Base-by-base conservation (phyloP, 495 filamentous ascomycete genomes). In the Aspergillus nanangensis region DNA sequence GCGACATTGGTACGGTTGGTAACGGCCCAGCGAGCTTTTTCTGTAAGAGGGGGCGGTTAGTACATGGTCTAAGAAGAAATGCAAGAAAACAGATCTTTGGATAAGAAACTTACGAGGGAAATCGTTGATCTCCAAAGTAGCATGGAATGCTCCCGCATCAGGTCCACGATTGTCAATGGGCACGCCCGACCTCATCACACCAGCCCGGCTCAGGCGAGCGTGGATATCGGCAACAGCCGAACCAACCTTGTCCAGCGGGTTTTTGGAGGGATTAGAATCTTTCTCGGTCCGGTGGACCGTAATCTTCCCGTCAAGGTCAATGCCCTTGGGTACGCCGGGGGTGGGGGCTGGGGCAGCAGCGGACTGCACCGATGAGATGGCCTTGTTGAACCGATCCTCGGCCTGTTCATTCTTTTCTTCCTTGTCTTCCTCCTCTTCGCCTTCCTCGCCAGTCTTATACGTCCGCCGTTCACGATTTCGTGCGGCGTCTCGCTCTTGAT, bases 91-190 rank as follows among this genome's bases (percentile, higher is more conserved):
- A 27, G 7, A 38, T 29, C 9, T 17, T 33, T 10, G 17, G 13
- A 25, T 17, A 27, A 43, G 44, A 8, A 65, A 75, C 80, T 74
- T 77, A 83, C 80, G 93, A 21, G 93, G 94, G 66, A 96, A 97
- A 68, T 97, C 93, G 63, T 99, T 99, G 77, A 99, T 97, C 62
- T 97, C 94, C 54, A 99, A 71, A 3, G 91, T 97, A 21, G 93
- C 90, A 63, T 99, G 93, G 80, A 93, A 99, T 10, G 89, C 89
- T 22, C 93, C 93, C 7, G 93, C 93, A 69, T 99, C 93, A 10
- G 93, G 93, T 4, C 93, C 93, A 62, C 96, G 95, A 63, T 99
- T 99, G 72, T 99, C 93, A 59, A 96, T 96, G 14, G 94, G 93
- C 38, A 95, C 89, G 5, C 93, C 94, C 3, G 85, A 84, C 52